phyloP scores from a whole-genome alignment of 805 yeast species.

The Wickerhamomyces xylosicus region DNA sequence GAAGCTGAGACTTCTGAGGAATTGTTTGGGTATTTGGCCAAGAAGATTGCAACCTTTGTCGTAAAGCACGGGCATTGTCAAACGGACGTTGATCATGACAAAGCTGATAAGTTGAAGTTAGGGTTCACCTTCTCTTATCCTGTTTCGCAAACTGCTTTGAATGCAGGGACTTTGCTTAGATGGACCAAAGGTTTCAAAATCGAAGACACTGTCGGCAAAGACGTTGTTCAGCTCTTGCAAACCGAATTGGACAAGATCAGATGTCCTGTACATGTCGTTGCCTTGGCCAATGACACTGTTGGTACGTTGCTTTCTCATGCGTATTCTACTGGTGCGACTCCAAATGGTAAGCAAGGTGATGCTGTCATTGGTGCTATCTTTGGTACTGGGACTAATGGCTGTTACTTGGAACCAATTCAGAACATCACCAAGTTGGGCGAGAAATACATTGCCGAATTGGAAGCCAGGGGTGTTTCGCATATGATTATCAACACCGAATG shows the following conservation, averaged over 20 bases:
- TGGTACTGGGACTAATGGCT: conserved; percentile 98
- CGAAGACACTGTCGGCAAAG: conserved; percentile 75
- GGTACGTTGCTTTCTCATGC: conserved; percentile 89
- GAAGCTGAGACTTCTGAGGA: conserved; percentile 50
- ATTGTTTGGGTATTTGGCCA: conserved; percentile 68
- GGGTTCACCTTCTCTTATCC: conserved; percentile 97
- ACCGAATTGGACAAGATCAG: conserved; percentile 47
- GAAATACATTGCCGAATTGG: conserved; percentile 25
- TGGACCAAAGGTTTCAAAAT: conserved; percentile 97
- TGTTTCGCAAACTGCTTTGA: conserved; percentile 72
- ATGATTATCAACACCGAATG: conserved; percentile 96
- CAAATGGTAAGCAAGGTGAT: conserved; percentile 52
- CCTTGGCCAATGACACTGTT: conserved; percentile 91
- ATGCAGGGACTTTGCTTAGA: conserved; percentile 72
- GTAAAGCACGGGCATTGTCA: background rate
- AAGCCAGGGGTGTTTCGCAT: conserved; percentile 37
- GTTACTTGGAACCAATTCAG: conserved; percentile 71
- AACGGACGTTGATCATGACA: conserved; percentile 34
- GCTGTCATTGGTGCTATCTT: conserved; percentile 85
- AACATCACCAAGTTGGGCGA: conserved; percentile 67
- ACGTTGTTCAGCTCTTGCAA: conserved; percentile 70
- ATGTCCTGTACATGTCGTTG: conserved; percentile 65
- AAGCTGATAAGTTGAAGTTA: conserved; percentile 44
- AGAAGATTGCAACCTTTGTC: conserved; percentile 56
- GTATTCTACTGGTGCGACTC: conserved; percentile 49